Evolutionary conservation across 495 filamentous ascomycete genomes (phyloP).

Genomic region (Penicillium verhagenii): DNA sequence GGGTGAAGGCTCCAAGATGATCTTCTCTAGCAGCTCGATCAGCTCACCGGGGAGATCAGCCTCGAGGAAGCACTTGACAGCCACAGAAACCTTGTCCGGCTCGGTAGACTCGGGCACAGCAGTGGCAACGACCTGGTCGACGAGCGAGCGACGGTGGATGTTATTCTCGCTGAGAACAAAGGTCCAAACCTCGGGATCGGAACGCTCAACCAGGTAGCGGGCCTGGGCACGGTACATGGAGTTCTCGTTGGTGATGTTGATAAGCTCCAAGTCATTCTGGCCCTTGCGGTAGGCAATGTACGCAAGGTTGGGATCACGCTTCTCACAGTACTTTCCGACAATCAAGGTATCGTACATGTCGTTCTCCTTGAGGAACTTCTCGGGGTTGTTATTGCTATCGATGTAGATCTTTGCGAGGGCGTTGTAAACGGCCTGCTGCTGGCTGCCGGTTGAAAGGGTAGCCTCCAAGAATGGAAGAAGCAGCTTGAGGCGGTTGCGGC

Average conservation of each 20-base stretch:
- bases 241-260: slow-evolving; percentile 98
- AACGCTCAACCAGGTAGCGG: slow-evolving; percentile 88
- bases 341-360: slow-evolving; percentile 90
- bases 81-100: slow-evolving; percentile 91
- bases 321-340: slow-evolving; percentile 98
- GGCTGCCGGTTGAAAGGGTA: slow-evolving; percentile 85
- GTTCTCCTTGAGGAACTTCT: slow-evolving; percentile 98
- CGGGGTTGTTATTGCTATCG: slow-evolving; percentile 97
- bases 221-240: slow-evolving; percentile 98
- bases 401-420: slow-evolving; percentile 99
- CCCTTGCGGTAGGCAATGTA: slow-evolving; percentile 96
- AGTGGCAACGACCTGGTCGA: slow-evolving; percentile 96
- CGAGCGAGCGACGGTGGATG: slow-evolving; percentile 83
- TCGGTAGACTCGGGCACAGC: slow-evolving; percentile 94
- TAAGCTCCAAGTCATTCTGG: slow-evolving; percentile 94
- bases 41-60: slow-evolving; percentile 90
- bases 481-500: slow-evolving; percentile 91
- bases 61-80: slow-evolving; percentile 87
- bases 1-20: slow-evolving; percentile 92
- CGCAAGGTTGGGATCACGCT: slow-evolving; percentile 95
- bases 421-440: slow-evolving; percentile 98
- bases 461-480: slow-evolving; percentile 95
- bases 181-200: slow-evolving; percentile 86
- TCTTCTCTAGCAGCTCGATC: slow-evolving; percentile 98
- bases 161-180: slow-evolving; percentile 97